These are phyloP conservation scores for Uronychia binucleata DNA, from an alignment of 73 alveolate species.

Conservation along the genomic window DNA sequence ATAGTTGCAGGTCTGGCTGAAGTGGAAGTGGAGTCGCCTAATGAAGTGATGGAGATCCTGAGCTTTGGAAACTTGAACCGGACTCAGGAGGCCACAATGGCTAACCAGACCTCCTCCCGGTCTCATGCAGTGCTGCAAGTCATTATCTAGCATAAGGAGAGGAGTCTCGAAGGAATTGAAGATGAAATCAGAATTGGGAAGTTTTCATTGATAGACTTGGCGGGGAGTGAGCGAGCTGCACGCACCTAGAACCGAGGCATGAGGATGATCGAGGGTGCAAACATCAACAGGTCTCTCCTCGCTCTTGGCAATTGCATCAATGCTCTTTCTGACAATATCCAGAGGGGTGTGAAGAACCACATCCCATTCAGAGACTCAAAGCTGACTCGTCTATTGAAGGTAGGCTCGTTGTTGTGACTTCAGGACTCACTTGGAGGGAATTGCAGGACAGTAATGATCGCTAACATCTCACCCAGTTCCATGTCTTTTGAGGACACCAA, in stretches of 20 bases:
- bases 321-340: constrained; percentile 94
- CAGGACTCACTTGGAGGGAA: constrained; percentile 99
- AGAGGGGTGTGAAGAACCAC: constrained; percentile 75
- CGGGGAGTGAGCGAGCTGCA: constrained; percentile 99
- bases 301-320: constrained; percentile 99
- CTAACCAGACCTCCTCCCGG: constrained; percentile 84
- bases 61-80: constrained; percentile 83
- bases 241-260: constrained; percentile 97
- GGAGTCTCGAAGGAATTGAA: constrained; percentile 82
- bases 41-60: constrained; percentile 71
- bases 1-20: constrained; percentile 93
- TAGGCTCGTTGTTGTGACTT: neutral
- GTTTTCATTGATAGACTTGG: constrained; percentile 97
- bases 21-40: constrained; percentile 75
- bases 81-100: constrained; percentile 92
- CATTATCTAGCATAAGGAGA: constrained; percentile 85
- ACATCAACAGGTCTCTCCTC: constrained; percentile 94
- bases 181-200: constrained; percentile 90
- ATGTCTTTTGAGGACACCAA: constrained; percentile 97
- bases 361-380: constrained; percentile 99
- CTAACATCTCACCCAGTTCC: constrained; percentile 94
- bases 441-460: constrained; percentile 99
- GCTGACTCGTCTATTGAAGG: constrained; percentile 95
- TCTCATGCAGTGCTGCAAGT: constrained; percentile 88
- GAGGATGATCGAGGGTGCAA: constrained; percentile 99